Conservation (phyloP, 768 basidiomycete genomes). For the Leccinellum albellum region DNA sequence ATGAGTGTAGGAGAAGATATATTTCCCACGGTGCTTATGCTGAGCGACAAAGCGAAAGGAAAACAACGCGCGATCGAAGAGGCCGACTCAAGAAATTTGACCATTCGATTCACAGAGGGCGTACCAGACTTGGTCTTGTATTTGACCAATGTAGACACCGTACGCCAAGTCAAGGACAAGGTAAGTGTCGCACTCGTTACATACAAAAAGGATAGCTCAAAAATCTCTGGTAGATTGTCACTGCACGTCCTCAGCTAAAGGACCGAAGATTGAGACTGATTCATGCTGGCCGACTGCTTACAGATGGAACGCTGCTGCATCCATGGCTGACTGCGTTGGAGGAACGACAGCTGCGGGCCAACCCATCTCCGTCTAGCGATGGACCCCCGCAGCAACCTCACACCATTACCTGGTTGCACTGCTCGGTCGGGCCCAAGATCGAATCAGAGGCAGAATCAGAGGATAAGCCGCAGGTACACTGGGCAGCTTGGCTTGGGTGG, state of each 20-base stretch:
- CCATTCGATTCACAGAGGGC: slow-evolving; percentile 88
- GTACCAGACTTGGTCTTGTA: slow-evolving; percentile 64
- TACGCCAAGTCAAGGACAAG: slow-evolving; percentile 72
- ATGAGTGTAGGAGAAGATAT: too few species aligned
- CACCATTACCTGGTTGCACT: slow-evolving; percentile 73
- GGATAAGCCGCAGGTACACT: slow-evolving; percentile 51
- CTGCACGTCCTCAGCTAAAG: slow-evolving; percentile 57
- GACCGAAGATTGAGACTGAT: slow-evolving; percentile 79
- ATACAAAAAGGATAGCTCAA: background rate
- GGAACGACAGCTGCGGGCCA: slow-evolving; percentile 51
- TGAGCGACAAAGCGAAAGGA: slow-evolving; percentile 85
- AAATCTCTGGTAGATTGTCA: slow-evolving; percentile 56
- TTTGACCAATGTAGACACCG: slow-evolving; percentile 61
- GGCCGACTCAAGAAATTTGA: slow-evolving; percentile 48
- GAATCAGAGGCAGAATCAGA: slow-evolving; percentile 57
- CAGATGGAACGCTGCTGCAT: slow-evolving; percentile 76
- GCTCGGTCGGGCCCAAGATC: slow-evolving; percentile 79
- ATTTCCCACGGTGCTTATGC: slow-evolving; percentile 28
- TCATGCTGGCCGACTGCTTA: slow-evolving; percentile 81
- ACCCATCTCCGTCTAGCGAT: slow-evolving; percentile 31
- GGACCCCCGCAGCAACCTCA: slow-evolving; percentile 15
- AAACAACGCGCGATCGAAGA: slow-evolving; percentile 72
- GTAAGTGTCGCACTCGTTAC: slow-evolving; percentile 37
- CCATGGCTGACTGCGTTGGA: slow-evolving; percentile 58
- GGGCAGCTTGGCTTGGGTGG: background rate